A percentile compares a stretch with the other conserved stretches of the same genome.
phyloP scores from a whole-genome alignment of 2,329 filamentous ascomycete genomes.

The Coniochaeta sp. region DNA sequence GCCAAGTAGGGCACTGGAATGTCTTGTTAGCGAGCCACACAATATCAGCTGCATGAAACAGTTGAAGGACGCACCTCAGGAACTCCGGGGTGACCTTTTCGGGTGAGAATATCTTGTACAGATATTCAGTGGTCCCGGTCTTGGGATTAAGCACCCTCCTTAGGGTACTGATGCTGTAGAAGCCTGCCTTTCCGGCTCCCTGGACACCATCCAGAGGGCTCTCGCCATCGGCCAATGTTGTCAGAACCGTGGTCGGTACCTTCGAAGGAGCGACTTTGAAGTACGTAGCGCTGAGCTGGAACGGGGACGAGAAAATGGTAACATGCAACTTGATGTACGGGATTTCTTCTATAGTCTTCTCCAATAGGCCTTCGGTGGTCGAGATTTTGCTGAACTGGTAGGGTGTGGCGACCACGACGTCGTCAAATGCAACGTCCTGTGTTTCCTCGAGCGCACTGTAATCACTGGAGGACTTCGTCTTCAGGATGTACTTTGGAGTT shows the following conservation, averaged over 20 bases:
- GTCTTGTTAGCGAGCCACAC: not conserved
- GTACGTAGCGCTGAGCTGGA: slow-evolving; percentile 60
- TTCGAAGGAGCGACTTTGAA: slow-evolving; percentile 59
- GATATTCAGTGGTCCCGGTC: slow-evolving; percentile 43
- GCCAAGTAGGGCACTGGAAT: slow-evolving; percentile 33
- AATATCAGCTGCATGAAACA: not conserved
- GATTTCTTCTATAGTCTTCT: slow-evolving; percentile 64
- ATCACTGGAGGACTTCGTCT: slow-evolving; percentile 21
- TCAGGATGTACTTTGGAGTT: slow-evolving; percentile 38
- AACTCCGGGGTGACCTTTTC: slow-evolving; percentile 43
- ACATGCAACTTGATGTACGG: slow-evolving; percentile 84
- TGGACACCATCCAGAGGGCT: slow-evolving; percentile 38
- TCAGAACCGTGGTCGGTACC: slow-evolving; percentile 70
- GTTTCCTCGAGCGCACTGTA: slow-evolving; percentile 20
- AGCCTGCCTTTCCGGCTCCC: slow-evolving; percentile 65
- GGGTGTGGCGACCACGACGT: slow-evolving; percentile 75
- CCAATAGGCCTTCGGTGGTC: slow-evolving; percentile 57
- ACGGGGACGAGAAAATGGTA: slow-evolving; percentile 76
- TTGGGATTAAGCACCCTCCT: slow-evolving; percentile 53
- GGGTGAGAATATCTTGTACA: slow-evolving; percentile 61
- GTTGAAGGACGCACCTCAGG: slow-evolving; percentile 26
- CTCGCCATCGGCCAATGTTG: slow-evolving; percentile 63
- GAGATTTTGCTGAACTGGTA: slow-evolving; percentile 60
- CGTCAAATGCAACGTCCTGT: slow-evolving; percentile 57
- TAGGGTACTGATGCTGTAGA: slow-evolving; percentile 80